phyloP scores from a whole-genome alignment of 305 asterid genomes.

The Fraxinus dipetala region DNA sequence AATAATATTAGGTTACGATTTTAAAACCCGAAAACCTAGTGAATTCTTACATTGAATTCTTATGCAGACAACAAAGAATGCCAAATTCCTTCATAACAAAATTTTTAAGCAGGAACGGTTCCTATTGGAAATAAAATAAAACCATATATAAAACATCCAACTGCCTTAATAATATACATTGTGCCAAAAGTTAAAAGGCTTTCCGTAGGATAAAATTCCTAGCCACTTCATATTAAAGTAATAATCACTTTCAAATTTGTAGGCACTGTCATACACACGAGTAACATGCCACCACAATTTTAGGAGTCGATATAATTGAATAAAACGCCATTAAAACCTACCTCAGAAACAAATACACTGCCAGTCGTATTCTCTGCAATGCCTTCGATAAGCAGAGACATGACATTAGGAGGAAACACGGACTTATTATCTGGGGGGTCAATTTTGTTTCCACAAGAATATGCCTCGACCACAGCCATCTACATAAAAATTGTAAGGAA shows the following conservation, averaged over 20 bases:
- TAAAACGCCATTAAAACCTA: conserved; percentile 22
- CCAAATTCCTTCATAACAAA: background rate
- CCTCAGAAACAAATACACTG: conserved; percentile 86
- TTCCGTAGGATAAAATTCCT: background rate
- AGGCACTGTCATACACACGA: background rate
- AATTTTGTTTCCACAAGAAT: conserved; percentile 58
- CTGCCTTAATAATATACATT: background rate
- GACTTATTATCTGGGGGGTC: conserved; percentile 58
- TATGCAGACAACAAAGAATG: background rate
- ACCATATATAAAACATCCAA: background rate
- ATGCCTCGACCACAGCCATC: conserved; percentile 91
- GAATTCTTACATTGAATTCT: background rate
- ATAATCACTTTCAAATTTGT: background rate
- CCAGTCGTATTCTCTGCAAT: conserved; percentile 91
- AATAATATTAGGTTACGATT: background rate
- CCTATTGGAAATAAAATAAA: background rate
- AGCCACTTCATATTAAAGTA: background rate
- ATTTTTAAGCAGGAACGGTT: background rate
- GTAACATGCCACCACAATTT: conserved; percentile 2
- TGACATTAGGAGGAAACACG: conserved; percentile 43
- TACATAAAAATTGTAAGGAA: conserved; percentile 26
- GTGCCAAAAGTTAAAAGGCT: background rate
- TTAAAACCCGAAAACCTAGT: background rate
- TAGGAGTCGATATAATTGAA: background rate
- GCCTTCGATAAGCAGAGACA: conserved; percentile 72